phyloP scores from a whole-genome alignment of 306 rosid genomes.

The Luffa aegyptiaca region DNA sequence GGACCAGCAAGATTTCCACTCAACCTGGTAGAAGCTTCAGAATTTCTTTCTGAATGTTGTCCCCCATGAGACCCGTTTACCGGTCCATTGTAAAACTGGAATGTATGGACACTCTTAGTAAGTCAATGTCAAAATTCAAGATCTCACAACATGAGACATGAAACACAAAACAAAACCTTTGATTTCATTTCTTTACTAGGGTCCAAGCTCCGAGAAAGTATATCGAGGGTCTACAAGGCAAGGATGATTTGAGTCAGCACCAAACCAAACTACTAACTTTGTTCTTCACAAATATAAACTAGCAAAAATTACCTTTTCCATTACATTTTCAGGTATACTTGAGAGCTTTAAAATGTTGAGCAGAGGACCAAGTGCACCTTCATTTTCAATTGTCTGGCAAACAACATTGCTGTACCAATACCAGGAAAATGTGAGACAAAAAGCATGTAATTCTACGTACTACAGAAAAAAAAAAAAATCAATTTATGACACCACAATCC shows the following conservation, averaged over 20 bases:
- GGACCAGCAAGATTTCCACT: constrained; percentile 15
- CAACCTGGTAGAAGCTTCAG: constrained; percentile 15
- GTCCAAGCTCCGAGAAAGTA: constrained; percentile 63
- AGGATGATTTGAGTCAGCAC: constrained; percentile 18
- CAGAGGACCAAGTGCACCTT: constrained; percentile 55
- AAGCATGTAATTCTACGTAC: neutral
- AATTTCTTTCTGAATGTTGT: constrained; percentile 16
- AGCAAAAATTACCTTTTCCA: constrained; percentile 46
- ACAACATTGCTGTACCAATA: constrained; percentile 53
- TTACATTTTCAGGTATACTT: constrained; percentile 27
- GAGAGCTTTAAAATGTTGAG: constrained; percentile 38
- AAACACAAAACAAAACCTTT: constrained; percentile 46
- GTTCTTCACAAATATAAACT: constrained; percentile 1
- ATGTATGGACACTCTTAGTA: constrained; percentile 34
- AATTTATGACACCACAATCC: neutral
- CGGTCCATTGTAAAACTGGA: constrained; percentile 67
- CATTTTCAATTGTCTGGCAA: constrained; percentile 58
- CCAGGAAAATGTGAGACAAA: constrained; percentile 6
- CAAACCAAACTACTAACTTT: constrained; percentile 13
- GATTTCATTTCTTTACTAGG: constrained; percentile 65
- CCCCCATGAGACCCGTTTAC: constrained; percentile 38
- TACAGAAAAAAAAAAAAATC: neutral
- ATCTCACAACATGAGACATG: constrained; percentile 15
- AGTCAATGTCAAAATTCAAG: constrained; percentile 17
- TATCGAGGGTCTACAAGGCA: constrained; percentile 49